A percentile compares a stretch with the other conserved stretches of the same genome.
phyloP scores from a whole-genome alignment of 2,329 filamentous ascomycete genomes.

The Sarocladiaceae sp. region DNA sequence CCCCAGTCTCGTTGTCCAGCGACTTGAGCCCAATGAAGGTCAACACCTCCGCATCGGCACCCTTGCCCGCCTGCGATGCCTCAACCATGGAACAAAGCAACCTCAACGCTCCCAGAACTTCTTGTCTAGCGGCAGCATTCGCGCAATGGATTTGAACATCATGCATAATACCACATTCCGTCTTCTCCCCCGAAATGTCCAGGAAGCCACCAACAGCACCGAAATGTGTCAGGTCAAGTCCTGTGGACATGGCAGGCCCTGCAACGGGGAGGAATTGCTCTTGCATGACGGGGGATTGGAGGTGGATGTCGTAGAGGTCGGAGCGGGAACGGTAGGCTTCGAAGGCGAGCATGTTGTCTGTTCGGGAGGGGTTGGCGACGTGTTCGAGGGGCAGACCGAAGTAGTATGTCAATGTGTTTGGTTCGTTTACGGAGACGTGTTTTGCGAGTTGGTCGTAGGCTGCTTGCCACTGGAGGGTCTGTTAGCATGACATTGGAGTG shows the following conservation, averaged over 20 bases:
- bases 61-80: constrained; percentile 11
- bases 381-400: constrained; percentile 32
- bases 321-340: constrained; percentile 16
- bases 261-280: constrained; percentile 17
- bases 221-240: constrained; percentile 19
- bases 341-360: constrained; percentile 20
- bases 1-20: constrained; percentile 17
- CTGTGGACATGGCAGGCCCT: constrained; percentile 18
- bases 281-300: constrained; percentile 18
- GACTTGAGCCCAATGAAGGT: constrained; percentile 18
- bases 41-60: constrained; percentile 15
- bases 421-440: constrained; percentile 29
- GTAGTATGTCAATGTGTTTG: constrained; percentile 35
- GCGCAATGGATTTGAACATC: constrained; percentile 17
- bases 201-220: constrained; percentile 18
- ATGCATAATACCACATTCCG: constrained; percentile 20
- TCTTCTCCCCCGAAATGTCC: constrained; percentile 15
- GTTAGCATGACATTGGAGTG: neutral
- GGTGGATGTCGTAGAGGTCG: constrained; percentile 20
- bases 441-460: constrained; percentile 33
- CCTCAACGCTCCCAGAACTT: constrained; percentile 14
- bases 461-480: constrained; percentile 31
- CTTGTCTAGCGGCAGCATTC: constrained; percentile 11
- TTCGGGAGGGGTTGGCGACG: constrained; percentile 16
- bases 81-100: constrained; percentile 17